These are phyloP conservation scores for Phytophthora crassamura DNA, from an alignment of 352 stramenopile species.

Conservation along the genomic window DNA sequence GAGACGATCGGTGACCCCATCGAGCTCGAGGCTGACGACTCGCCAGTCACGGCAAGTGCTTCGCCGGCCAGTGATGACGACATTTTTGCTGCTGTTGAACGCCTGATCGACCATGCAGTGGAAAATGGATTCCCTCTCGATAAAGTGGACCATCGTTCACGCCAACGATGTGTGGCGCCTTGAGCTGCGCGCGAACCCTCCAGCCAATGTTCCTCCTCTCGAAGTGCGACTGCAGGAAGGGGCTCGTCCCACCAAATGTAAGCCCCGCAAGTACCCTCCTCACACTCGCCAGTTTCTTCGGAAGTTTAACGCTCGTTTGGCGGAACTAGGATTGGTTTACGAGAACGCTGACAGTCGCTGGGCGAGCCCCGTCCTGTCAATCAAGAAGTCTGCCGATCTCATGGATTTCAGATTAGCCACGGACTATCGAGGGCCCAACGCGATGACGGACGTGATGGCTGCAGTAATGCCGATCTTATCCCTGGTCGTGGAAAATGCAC, in stretches of 20 bases:
- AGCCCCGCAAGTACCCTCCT: slow-evolving; percentile 4
- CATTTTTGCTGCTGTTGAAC: neutral
- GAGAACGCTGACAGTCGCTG: slow-evolving; percentile 10
- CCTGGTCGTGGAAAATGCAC: neutral
- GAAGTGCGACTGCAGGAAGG: slow-evolving; percentile 1
- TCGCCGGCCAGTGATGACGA: neutral
- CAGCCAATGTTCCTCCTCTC: slow-evolving; percentile 6
- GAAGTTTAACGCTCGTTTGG: slow-evolving; percentile 8
- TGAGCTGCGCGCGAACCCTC: slow-evolving; percentile 12
- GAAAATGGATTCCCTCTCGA: slow-evolving; percentile 15
- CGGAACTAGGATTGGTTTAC: slow-evolving; percentile 13
- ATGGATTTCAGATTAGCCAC: neutral
- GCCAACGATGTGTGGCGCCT: slow-evolving; percentile 4
- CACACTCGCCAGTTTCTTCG: neutral
- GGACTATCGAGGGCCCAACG: neutral
- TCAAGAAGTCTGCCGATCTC: neutral
- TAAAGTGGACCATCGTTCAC: slow-evolving; percentile 1
- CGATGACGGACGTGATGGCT: neutral
- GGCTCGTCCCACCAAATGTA: slow-evolving; percentile 6
- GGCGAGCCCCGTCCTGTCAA: slow-evolving; percentile 2
- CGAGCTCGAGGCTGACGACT: neutral
- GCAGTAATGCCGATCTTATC: neutral
- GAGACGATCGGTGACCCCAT: neutral
- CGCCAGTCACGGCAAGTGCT: neutral
- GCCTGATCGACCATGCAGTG: neutral